A percentile compares a stretch with the other conserved stretches of the same genome.
Evolutionary conservation across 2,329 filamentous ascomycete genomes (phyloP).

Genomic region (Pseudogymnoascus sp.): DNA sequence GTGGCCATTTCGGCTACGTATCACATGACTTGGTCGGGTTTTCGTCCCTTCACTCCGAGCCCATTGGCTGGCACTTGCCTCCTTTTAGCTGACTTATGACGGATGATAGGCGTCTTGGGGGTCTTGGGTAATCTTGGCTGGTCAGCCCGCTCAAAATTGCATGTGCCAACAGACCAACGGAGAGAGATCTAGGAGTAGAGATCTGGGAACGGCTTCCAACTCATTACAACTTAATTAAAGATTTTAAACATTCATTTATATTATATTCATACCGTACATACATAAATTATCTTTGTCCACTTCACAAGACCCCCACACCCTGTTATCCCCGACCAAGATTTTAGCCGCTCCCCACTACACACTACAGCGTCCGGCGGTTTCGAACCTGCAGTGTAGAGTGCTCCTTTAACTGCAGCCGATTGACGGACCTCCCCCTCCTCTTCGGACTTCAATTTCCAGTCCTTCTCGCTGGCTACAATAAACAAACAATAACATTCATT

Average conservation of each 20-base stretch:
- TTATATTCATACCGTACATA: neutral
- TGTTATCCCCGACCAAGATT: neutral
- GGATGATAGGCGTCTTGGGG: neutral
- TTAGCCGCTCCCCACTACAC: constrained; percentile 4
- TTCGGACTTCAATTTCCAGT: neutral
- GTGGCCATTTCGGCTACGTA: neutral
- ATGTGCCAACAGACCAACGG: neutral
- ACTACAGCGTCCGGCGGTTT: neutral
- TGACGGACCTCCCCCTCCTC: constrained; percentile 2
- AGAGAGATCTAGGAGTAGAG: neutral
- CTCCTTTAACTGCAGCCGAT: constrained; percentile 3
- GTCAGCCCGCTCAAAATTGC: neutral
- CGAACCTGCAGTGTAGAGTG: neutral
- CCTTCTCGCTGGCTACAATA: neutral
- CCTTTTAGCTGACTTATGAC: neutral
- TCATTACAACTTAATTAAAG: constrained; percentile 1
- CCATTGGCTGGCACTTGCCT: neutral
- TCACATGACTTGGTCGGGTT: neutral
- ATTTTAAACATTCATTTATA: neutral
- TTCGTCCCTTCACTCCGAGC: neutral
- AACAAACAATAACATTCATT: neutral
- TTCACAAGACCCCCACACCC: neutral
- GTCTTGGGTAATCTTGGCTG: neutral
- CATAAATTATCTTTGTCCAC: neutral
- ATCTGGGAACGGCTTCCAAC: neutral